Evolutionary conservation across 345 rosid genomes (phyloP).

Genomic region (Cardiospermum halicacabum): DNA sequence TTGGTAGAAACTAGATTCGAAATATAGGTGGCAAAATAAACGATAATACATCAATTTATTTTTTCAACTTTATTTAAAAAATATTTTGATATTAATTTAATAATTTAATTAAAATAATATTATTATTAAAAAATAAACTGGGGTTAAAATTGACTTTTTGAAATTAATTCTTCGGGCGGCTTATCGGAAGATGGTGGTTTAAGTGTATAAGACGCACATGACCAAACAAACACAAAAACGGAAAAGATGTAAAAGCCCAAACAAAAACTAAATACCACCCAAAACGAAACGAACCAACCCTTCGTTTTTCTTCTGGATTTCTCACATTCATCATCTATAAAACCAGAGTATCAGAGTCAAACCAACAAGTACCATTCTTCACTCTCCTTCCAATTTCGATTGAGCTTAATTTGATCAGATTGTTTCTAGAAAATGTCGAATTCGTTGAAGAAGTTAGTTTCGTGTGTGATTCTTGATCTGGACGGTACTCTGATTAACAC

Average conservation of each 20-base stretch:
- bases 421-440: neutral
- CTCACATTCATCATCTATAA: neutral
- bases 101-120: too few species aligned
- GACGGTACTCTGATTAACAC: conserved; percentile 18
- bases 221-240: neutral
- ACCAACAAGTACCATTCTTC: neutral
- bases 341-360: neutral
- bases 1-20: too few species aligned
- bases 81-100: too few species aligned
- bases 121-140: too few species aligned
- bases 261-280: neutral
- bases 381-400: neutral
- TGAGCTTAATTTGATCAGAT: neutral
- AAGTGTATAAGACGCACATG: neutral
- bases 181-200: neutral
- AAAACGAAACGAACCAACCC: neutral
- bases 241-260: neutral
- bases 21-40: too few species aligned
- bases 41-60: too few species aligned
- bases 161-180: too few species aligned
- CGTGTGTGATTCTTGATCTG: conserved; percentile 19
- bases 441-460: conserved; percentile 9
- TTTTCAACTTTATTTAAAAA: too few species aligned
- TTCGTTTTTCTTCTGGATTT: neutral
- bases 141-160: too few species aligned